A percentile compares a stretch with the other conserved stretches of the same genome.
phyloP scores from a whole-genome alignment of 106 monocot species.

The Phalaenopsis aphrodite region DNA sequence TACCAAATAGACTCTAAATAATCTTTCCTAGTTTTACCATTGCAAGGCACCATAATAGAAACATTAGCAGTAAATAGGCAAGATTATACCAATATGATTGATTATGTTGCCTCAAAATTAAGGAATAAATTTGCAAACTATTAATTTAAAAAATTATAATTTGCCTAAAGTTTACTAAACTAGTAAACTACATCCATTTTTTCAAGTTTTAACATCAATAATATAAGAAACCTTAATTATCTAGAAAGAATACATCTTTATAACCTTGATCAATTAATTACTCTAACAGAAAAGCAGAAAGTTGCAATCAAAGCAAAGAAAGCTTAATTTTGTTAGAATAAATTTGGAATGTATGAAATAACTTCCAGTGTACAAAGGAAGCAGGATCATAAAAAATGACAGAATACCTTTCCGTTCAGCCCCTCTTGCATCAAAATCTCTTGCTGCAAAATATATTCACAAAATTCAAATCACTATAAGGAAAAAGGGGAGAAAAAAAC shows the following conservation, averaged over 20 bases:
- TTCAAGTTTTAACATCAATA: background rate
- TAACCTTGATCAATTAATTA: background rate
- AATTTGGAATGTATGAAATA: background rate
- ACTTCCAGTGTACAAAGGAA: background rate
- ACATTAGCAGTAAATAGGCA: background rate
- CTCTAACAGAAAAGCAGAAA: background rate
- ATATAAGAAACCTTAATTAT: background rate
- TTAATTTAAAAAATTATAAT: background rate
- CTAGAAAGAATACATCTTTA: background rate
- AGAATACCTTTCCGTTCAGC: constrained; percentile 53
- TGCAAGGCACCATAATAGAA: background rate
- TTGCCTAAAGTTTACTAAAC: background rate
- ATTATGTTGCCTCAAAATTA: background rate
- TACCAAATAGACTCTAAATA: background rate
- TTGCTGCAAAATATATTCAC: constrained; percentile 33
- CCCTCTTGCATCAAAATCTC: constrained; percentile 46
- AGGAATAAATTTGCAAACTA: background rate
- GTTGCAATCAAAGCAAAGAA: background rate
- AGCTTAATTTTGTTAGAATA: background rate
- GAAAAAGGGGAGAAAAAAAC: background rate
- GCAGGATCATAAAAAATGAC: background rate
- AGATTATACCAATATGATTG: background rate
- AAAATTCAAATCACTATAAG: background rate
- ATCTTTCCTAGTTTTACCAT: background rate
- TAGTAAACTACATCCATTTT: background rate